Base-by-base conservation (phyloP, 2,329 filamentous ascomycete species). In the Biscogniauxia marginata region DNA sequence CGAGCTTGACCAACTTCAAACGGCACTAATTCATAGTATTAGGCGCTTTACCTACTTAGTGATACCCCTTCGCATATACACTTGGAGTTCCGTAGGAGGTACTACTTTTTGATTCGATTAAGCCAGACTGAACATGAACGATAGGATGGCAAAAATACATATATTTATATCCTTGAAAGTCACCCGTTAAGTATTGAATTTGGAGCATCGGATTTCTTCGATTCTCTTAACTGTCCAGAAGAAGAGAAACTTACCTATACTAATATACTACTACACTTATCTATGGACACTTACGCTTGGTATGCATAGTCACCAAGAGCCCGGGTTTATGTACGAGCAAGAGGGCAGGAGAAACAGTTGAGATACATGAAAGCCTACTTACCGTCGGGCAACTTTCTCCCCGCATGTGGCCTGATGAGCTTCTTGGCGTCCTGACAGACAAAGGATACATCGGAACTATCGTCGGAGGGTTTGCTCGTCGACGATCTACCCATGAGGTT, bases 361-460 rank as follows among this genome's bases (percentile, higher is more conserved):
- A n/a, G 13, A 39, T n/a, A 16, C n/a, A n/a, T 8, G 30, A 11
- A 39, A n/a, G 9, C n/a, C 30, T 39, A 39, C 30, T 39, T 39
- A 39, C 30, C 30, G 6, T 16, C 30, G n/a, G 22, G n/a, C 8
- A 46, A 22, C 25, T 7, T 34, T 44, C 18, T 19, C 45, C 11
- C 45, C 16, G n/a, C 25, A 18, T 50, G 4, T 9, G n/a, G 49
- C 9, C 54, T 18, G 23, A 49, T 55, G 18, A 58, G 49, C 8
- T n/a, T 24, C 21, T 24, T 54, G 9, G 54, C 48, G 19, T 50
- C 56, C 44, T 39, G 3, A 46, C 63, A 65, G 3, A 56, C 53
- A 25, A 65, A 65, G 3, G 61, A 63, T 3, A 55, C 16, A 20
- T 65, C 59, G 1, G 59, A 63, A 18, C 45, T 45, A 3, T 55